phyloP scores from a whole-genome alignment of 352 stramenopile species.

The Phytophthora hybrid region DNA sequence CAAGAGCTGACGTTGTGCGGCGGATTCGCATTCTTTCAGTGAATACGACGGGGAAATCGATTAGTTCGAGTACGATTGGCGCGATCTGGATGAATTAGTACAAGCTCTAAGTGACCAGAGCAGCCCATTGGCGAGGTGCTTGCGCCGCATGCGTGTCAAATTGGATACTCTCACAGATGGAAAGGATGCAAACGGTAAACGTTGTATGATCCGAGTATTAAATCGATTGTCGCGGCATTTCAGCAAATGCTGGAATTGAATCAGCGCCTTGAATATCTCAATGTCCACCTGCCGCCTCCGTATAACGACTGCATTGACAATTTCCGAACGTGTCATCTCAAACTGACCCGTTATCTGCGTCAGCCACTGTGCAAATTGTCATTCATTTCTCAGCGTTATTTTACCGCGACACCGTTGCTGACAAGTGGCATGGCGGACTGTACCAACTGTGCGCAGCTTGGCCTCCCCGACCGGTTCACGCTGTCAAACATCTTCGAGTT shows the following conservation, averaged over 20 bases:
- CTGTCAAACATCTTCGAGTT: background rate
- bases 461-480: background rate
- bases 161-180: background rate
- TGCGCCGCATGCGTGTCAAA: background rate
- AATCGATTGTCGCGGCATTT: background rate
- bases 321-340: constrained; percentile 1
- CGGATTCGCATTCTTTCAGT: background rate
- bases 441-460: background rate
- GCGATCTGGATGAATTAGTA: too few species aligned
- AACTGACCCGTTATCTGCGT: background rate
- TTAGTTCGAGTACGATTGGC: too few species aligned
- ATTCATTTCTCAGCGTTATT: constrained; percentile 9
- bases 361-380: background rate
- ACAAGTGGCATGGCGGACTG: background rate
- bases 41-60: too few species aligned
- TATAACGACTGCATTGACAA: background rate
- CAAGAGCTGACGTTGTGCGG: background rate
- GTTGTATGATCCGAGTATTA: background rate
- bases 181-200: background rate
- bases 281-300: background rate
- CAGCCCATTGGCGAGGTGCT: background rate
- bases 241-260: constrained; percentile 8
- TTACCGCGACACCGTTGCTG: background rate
- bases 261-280: background rate
- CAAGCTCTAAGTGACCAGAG: background rate